A percentile compares a stretch with the other conserved stretches of the same genome.
phyloP scores from a whole-genome alignment of 1,139 yeast genomes.

The Hyphopichia wangnamkhiaoensis region DNA sequence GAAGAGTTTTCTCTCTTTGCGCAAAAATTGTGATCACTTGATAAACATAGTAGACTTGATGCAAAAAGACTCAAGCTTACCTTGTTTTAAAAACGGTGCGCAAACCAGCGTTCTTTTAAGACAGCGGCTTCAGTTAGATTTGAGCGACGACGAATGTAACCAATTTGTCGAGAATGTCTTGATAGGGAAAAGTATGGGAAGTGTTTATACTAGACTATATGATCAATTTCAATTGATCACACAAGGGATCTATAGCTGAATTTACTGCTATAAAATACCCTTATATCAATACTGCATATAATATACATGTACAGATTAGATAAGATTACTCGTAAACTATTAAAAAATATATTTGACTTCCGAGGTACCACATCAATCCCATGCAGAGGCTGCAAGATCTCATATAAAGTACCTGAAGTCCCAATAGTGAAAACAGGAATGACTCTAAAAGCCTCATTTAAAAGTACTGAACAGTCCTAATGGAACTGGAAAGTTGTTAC shows the following conservation, averaged over 20 bases:
- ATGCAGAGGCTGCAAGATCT: not conserved
- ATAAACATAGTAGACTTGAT: constrained; percentile 84
- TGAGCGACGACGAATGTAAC: constrained; percentile 73
- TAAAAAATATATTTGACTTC: not conserved
- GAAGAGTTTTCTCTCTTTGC: constrained; percentile 67
- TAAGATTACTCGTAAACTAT: not conserved
- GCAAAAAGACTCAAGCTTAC: constrained; percentile 87
- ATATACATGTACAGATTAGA: too few relatives aligned
- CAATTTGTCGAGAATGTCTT: constrained; percentile 71
- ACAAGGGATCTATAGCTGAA: constrained; percentile 82
- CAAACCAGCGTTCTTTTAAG: constrained; percentile 75
- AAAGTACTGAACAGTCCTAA: too few relatives aligned
- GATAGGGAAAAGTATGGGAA: constrained; percentile 82
- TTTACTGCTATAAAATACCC: not conserved
- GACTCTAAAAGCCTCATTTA: too few relatives aligned
- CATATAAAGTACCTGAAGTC: not conserved
- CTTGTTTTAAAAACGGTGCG: constrained; percentile 88
- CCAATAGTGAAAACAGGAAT: not conserved
- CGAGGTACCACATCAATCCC: constrained; percentile 2
- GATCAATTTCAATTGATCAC: constrained; percentile 93
- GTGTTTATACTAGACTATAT: constrained; percentile 84
- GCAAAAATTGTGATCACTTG: constrained; percentile 71
- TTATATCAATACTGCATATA: too few relatives aligned
- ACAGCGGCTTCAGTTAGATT: constrained; percentile 77
- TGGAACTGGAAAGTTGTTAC: too few relatives aligned